Evolutionary conservation across 1,139 yeast genomes (phyloP).

Genomic region (Diutina scorzettiae): DNA sequence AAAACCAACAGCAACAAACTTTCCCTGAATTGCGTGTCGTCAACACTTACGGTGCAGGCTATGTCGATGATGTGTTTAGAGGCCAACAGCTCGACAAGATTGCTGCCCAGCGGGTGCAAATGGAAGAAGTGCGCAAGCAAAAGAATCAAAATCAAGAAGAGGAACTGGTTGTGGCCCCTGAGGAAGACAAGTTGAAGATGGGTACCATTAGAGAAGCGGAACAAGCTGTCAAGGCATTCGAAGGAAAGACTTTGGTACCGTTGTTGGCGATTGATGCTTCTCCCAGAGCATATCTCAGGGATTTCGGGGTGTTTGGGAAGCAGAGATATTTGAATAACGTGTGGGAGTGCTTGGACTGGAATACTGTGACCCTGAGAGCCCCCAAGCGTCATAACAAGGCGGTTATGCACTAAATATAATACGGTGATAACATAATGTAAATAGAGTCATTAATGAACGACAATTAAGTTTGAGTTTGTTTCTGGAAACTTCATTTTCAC

Average conservation of each 20-base stretch:
- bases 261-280: conserved; percentile 60
- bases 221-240: conserved; percentile 19
- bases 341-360: conserved; percentile 69
- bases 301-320: conserved; percentile 72
- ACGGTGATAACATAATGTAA: not conserved
- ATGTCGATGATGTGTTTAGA: conserved; percentile 44
- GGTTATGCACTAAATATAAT: not conserved
- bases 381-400: not conserved
- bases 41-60: conserved; percentile 69
- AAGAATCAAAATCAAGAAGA: conserved; percentile 10
- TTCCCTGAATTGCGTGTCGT: conserved; percentile 44
- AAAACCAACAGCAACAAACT: conserved; percentile 15
- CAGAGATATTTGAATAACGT: conserved; percentile 51
- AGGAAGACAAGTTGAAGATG: conserved; percentile 15
- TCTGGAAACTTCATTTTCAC: too few relatives aligned
- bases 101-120: conserved; percentile 24
- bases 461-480: too few relatives aligned
- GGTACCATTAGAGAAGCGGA: conserved; percentile 36
- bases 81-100: conserved; percentile 35
- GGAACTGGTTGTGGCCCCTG: conserved; percentile 8
- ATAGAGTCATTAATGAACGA: too few relatives aligned
- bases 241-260: conserved; percentile 41
- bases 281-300: conserved; percentile 54
- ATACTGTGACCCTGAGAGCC: conserved; percentile 24
- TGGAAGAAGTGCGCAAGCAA: conserved; percentile 16